Evolutionary conservation across 2,329 filamentous ascomycete genomes (phyloP).

Genomic region (Monilinia aucupariae): DNA sequence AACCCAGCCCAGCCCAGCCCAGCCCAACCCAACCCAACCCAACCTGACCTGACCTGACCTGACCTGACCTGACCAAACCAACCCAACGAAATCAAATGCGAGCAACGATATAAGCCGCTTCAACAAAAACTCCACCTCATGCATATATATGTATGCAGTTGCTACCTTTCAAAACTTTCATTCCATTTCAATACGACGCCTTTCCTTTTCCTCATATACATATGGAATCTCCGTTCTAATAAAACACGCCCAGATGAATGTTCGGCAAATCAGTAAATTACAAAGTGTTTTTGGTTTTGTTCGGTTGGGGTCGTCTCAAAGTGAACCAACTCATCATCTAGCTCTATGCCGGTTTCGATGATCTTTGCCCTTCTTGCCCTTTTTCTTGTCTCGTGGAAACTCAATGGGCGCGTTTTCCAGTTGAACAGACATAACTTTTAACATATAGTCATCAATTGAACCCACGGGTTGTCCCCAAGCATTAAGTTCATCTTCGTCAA

Average conservation of each 20-base stretch:
- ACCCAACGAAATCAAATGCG: no score
- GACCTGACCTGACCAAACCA: neutral
- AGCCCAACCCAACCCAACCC: neutral
- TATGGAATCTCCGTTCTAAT: conserved; percentile 20
- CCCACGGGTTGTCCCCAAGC: conserved; percentile 53
- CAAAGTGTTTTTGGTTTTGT: conserved; percentile 1
- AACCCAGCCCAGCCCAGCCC: neutral
- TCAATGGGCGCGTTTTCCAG: conserved; percentile 56
- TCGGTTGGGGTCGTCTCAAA: neutral
- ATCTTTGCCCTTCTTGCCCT: conserved; percentile 45
- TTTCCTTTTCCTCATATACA: conserved; percentile 26
- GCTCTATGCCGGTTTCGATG: conserved; percentile 30
- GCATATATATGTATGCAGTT: neutral
- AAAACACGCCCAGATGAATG: conserved; percentile 16
- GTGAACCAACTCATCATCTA: conserved; percentile 25
- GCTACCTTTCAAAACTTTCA: neutral
- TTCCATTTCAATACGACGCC: conserved; percentile 2
- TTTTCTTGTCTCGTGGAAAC: conserved; percentile 60
- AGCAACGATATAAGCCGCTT: neutral
- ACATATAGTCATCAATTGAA: conserved; percentile 71
- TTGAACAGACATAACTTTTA: conserved; percentile 60
- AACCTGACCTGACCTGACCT: neutral
- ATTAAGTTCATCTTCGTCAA: conserved; percentile 43
- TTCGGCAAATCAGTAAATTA: conserved; percentile 14
- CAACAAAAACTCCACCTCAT: conserved; percentile 8